Base-by-base conservation (phyloP, 2,329 filamentous ascomycete genomes). In the Scytalidium sp. region DNA sequence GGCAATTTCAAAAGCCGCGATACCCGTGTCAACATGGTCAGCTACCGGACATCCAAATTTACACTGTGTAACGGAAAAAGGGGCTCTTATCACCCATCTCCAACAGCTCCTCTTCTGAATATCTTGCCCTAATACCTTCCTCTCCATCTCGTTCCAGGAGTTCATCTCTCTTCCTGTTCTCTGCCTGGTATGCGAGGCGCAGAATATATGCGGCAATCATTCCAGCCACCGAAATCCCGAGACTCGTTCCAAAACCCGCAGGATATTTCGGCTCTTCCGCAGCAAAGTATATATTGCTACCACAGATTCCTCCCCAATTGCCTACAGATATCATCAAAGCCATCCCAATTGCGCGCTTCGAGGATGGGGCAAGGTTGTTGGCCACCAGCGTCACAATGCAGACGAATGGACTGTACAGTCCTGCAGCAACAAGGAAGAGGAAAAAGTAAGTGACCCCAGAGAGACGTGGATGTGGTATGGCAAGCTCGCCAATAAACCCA, bases 371-470 rank as follows among this genome's bases (percentile, higher is more conserved):
- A 13, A 66, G 51, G 51, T 67, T 68, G 52, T 67, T 66, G 27
- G 52, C 57, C 21, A 43, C 29, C 90, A 91, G 96, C 1, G 84
- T 83, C 56, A 96, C 88, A 0, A 89, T 94, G 63, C 94, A 92
- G 8, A 88, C 73, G 50, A 95, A 88, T 60, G 83, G 85, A 0
- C 90, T 89, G 61, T 96, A 96, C 58, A 96, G 93, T 1, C 91
- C 90, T 52, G 91, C 74, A 0, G 91, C 90, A 0, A 86, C 89
- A 0, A 96, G 73, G 67, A 95, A 96, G 0, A 83, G 86, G 0
- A 87, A 90, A 0, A 83, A 87, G 64, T 96, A 96, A 61, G 90
- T 84, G 0, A 91, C 83, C 0, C 75, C 77, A 0, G 90, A 75
- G 7, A 73, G 72, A 3, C 75, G 72, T 4, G 80, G 47, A 13